Base-by-base conservation (phyloP, 148 eudicot species). In the Amaranthus palmeri region DNA sequence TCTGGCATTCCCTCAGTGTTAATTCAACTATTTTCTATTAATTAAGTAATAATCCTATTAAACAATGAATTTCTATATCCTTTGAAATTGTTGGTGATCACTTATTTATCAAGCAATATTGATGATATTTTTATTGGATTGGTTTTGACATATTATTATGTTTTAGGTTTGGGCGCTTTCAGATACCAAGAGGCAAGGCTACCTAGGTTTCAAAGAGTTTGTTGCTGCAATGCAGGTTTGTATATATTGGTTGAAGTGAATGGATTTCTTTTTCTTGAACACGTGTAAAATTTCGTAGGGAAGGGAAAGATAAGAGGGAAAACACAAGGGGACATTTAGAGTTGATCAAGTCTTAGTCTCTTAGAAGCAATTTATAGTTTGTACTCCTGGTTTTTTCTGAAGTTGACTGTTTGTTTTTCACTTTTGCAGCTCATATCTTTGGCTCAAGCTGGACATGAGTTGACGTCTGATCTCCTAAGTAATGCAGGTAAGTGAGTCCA, bases 211-310 rank as follows among this genome's bases (percentile, higher is more conserved):
- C 42, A 83, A 80, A 64, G 91, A 92, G 77, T 92, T 92, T 53
- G 73, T 92, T 70, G 82, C 90, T 66, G 97, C 97, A 66, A 90
- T 92, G 97, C 92, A 92, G 96, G 97, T 89, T 71, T 67, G 10
- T 49, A 25, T 7, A 43, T 44, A 4, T 41, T 40, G 47, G 25
- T 52, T 41, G 0, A 36, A 48, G 56, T 48, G 14, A 70, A 70
- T 70, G 61, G 60, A 65, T 56, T 11, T 61, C 55, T 64, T 49
- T 3, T 68, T 9, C 6, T 4, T 60, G 15, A 11, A 62, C 61
- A 15, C 61, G 6, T 57, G 36, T 2, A 25, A 25, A 57, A 57
- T 57, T 14, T 17, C 3, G 51, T 48, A 63, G 53, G 36, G 36
- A 25, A 25, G 36, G 36, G 36, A 25, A 25, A 25, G 36, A 25